Conservation (phyloP, 192 early-diverging fungal species). For the Phlyctochytrium planicorne region DNA sequence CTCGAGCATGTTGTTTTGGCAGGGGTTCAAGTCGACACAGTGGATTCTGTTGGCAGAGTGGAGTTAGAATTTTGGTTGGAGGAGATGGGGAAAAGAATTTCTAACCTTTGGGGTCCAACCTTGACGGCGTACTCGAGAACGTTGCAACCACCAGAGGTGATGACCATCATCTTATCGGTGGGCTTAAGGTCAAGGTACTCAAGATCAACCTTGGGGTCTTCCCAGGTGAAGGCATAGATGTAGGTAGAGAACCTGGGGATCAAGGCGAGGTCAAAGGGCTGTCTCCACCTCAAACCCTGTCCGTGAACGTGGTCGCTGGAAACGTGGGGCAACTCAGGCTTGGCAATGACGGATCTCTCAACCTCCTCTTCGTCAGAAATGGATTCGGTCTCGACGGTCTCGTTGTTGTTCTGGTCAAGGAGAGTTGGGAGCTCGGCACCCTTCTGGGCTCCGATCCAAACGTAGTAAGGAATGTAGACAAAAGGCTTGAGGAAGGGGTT, state of each 20-base stretch:
- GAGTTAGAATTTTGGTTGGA: slow-evolving; percentile 5
- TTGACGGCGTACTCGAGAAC: slow-evolving; percentile 75
- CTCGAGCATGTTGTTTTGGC: slow-evolving; percentile 87
- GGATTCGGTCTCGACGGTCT: slow-evolving; percentile 22
- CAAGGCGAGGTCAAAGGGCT: slow-evolving; percentile 45
- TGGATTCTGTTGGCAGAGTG: slow-evolving; percentile 53
- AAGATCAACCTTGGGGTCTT: slow-evolving; percentile 76
- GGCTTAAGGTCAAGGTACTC: slow-evolving; percentile 63
- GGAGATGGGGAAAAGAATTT: slow-evolving; percentile 1
- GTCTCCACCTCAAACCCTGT: slow-evolving; percentile 48
- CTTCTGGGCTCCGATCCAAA: slow-evolving; percentile 74
- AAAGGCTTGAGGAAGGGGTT: slow-evolving; percentile 75
- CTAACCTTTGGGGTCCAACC: slow-evolving; percentile 52
- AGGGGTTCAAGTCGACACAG: slow-evolving; percentile 88
- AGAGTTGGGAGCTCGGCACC: slow-evolving; percentile 28
- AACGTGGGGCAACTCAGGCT: slow-evolving; percentile 25
- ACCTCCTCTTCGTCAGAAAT: slow-evolving; percentile 37
- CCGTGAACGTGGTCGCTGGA: slow-evolving; percentile 47
- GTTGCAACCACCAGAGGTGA: slow-evolving; percentile 83
- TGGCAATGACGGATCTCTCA: slow-evolving; percentile 1
- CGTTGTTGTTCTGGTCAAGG: slow-evolving; percentile 19
- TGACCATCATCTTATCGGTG: slow-evolving; percentile 72
- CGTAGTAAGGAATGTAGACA: slow-evolving; percentile 83
- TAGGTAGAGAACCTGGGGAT: slow-evolving; percentile 75
- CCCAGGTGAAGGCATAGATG: slow-evolving; percentile 87